Percentiles rank a stretch among this genome's conserved stretches.
phyloP scores from a whole-genome alignment of 1,284 basidiomycete species.

The Tilletiopsis washingtonensis region DNA sequence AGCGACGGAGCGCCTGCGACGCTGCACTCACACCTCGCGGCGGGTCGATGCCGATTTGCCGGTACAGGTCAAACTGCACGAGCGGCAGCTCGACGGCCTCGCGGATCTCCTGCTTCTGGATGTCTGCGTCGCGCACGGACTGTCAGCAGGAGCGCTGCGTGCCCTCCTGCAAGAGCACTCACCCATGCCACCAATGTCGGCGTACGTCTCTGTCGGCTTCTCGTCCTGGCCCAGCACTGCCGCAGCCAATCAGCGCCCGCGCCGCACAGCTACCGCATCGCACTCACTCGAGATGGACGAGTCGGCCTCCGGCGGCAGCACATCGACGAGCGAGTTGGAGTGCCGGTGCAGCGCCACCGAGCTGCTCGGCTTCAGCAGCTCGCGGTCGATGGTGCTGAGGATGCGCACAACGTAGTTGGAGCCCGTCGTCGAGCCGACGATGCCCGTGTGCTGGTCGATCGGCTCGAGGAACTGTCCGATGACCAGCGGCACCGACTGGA shows the following conservation, averaged over 20 bases:
- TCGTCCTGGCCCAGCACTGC: slow-evolving; percentile 61
- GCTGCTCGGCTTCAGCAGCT: slow-evolving; percentile 90
- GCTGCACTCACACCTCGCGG: slow-evolving; percentile 65
- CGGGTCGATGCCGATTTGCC: slow-evolving; percentile 99
- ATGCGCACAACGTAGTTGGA: slow-evolving; percentile 98
- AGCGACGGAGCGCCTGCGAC: background rate
- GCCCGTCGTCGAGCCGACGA: slow-evolving; percentile 95
- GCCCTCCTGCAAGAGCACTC: too few relatives aligned
- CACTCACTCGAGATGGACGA: slow-evolving; percentile 90
- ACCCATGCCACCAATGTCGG: slow-evolving; percentile 79
- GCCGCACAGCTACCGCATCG: too few relatives aligned
- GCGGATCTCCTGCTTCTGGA: slow-evolving; percentile 97
- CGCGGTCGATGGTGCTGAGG: slow-evolving; percentile 90
- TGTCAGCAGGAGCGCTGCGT: too few relatives aligned
- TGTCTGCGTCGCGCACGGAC: slow-evolving; percentile 52
- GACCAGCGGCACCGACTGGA: slow-evolving; percentile 97
- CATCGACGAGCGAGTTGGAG: slow-evolving; percentile 96
- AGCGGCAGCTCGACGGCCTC: slow-evolving; percentile 98
- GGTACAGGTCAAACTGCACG: slow-evolving; percentile 87
- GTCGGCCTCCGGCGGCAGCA: slow-evolving; percentile 96
- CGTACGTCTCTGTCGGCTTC: slow-evolving; percentile 54
- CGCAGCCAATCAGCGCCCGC: too few relatives aligned
- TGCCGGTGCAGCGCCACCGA: slow-evolving; percentile 97
- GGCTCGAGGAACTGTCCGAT: slow-evolving; percentile 99
- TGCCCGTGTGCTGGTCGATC: slow-evolving; percentile 94